Percentiles rank a stretch among this genome's conserved stretches.
phyloP scores from a whole-genome alignment of 257 asterid genomes.

The Coffea canephora region DNA sequence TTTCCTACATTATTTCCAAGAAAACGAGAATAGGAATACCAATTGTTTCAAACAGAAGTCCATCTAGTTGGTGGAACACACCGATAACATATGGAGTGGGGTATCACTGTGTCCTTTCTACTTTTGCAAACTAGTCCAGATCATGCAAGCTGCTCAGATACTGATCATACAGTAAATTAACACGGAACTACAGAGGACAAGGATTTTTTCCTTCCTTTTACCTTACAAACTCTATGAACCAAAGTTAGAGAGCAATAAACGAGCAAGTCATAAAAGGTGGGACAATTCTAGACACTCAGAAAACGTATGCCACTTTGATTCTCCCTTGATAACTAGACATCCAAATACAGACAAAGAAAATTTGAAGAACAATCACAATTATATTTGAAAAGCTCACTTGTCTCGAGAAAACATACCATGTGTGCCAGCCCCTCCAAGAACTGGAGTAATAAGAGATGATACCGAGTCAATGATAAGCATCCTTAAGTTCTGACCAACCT shows the following conservation, averaged over 20 bases:
- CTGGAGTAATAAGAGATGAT: conserved; percentile 78
- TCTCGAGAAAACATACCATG: conserved; percentile 48
- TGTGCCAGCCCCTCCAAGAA: conserved; percentile 74
- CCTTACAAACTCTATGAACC: neutral
- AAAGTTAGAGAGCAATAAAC: neutral
- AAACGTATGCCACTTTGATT: neutral
- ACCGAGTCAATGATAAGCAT: conserved; percentile 80
- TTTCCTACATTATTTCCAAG: neutral
- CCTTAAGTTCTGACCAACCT: conserved; percentile 44
- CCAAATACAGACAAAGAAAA: neutral
- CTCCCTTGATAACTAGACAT: neutral
- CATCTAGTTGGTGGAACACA: neutral
- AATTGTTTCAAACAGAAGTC: too few relatives aligned
- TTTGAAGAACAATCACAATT: neutral
- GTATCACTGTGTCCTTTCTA: neutral
- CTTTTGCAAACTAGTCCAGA: too few relatives aligned
- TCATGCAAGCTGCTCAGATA: neutral
- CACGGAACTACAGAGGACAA: neutral
- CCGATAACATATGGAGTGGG: neutral
- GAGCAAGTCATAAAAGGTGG: neutral
- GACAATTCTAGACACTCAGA: too few relatives aligned
- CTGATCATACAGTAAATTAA: neutral
- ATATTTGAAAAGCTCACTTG: neutral
- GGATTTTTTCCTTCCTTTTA: neutral
- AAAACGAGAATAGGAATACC: neutral